Evolutionary conservation across 805 yeast genomes (phyloP), one percentile per base, ranked within the genome.

Genomic region (Saccharomyces kudriavzevii): DNA sequence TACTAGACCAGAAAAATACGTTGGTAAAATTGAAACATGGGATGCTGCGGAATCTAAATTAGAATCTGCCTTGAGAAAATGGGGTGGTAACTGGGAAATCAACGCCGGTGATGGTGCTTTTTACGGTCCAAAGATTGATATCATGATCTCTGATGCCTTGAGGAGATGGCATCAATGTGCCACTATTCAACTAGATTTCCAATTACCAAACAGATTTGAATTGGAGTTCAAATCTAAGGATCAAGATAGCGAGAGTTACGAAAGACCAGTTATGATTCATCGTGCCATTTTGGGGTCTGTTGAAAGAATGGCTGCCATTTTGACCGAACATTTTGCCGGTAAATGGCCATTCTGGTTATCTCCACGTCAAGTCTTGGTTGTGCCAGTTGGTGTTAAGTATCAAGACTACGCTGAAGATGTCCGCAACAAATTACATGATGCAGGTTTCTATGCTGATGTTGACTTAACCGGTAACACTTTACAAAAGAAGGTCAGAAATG

Each of bases 321-420:
- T 94, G 73, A 91, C 96, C 55, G 99, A 94, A 75, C 99, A 94
- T 77, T 94, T 79, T 75, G 96, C 91, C 69, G 99, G 99, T 67
- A 94, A 90, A 72, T 94, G 99, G 99, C 99, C 99, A 68, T 89
- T 94, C 81, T 94, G 99, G 99, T 80, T 94, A 70, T 91, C 98
- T n/a, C 99, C 99, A 67, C 87, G 99, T 77, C 99, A 94, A 77
- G 81, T 92, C 54, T 78, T 92, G 64, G 95, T 94, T 65, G 94
- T 94, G 29, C 99, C 99, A 63, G 97, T 94, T 64, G 97, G 97
- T 68, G 95, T 87, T 59, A 89, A 88, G 73, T 92, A 85, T 78
- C 83, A 78, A 67, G 96, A 85, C 60, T 94, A 94, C 68, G 99
- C 98, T 46, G 84, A 85, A 71, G 76, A 82, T 63, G 87, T 94